Base-by-base conservation (phyloP, 225 moss, liverwort and hornwort genomes). In the Polytrichum commune region DNA sequence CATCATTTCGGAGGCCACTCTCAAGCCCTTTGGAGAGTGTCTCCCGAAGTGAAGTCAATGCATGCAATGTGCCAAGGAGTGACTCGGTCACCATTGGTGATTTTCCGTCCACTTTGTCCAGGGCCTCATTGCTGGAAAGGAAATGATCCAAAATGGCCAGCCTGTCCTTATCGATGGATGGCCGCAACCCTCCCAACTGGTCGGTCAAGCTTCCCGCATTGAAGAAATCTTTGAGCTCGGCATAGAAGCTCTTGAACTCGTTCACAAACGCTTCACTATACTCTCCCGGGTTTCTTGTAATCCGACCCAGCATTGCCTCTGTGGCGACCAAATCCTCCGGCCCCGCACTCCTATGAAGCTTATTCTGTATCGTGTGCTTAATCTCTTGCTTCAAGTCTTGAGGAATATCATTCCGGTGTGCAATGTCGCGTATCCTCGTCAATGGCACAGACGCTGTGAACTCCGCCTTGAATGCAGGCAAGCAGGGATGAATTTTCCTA, bases 401-500 rank as follows among this genome's bases (percentile, higher is more conserved):
- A 30, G 94, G 92, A 63, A 98, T 98, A 76, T 92, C 96, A 71
- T 97, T 92, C 27, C 97, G 85, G 69, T 98, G 97, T 6, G 97
- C 97, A 13, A 98, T 98, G 60, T 98, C 94, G 70, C 92, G 89
- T 71, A 98, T 98, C 27, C 97, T 82, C 8, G 97, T 94, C 58
- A 98, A 68, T 5, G 96, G 96, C 53, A 96, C 96, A 56, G 96
- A 90, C 1, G 96, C 92, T 60, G 92, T 96, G 66, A 96, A 96
- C 71, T 96, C 96, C 19, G 96, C 92, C 79, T 90, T 97, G 74
- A 97, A 97, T 19, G 96, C 93, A 68, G 96, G 96, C 80, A 97
- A 82, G 66, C 89, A 89, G 64, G 96, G 96, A 71, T 97, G 93
- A 56, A 97, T 85, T 70, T 94, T 97, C 71, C 93, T 88, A 38